These are phyloP conservation scores for Myxozyma sirexii DNA, from an alignment of 805 yeast genomes.

Conservation along the genomic window DNA sequence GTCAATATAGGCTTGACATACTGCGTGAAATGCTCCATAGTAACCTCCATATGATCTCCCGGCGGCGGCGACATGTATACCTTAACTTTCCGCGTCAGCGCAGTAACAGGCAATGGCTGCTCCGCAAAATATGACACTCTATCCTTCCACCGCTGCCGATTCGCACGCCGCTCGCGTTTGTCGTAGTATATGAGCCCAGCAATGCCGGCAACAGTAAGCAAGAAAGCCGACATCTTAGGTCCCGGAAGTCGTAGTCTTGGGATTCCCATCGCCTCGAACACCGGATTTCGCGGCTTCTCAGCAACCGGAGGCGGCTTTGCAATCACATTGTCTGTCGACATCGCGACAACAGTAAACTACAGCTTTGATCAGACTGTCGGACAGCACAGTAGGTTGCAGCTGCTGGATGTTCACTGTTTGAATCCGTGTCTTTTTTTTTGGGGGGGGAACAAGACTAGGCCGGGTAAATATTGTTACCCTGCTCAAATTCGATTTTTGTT, in stretches of 20 bases:
- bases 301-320: background rate
- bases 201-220: conserved; percentile 65
- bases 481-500: background rate
- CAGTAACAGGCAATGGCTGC: conserved; percentile 45
- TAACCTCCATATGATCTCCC: conserved; percentile 77
- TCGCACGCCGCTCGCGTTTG: conserved; percentile 66
- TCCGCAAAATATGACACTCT: conserved; percentile 59
- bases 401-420: too few species aligned
- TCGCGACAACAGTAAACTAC: background rate
- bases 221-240: conserved; percentile 90
- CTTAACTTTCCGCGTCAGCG: conserved; percentile 71
- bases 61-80: conserved; percentile 97
- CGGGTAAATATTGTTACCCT: background rate
- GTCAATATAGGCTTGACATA: conserved; percentile 84
- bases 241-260: conserved; percentile 79
- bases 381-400: too few species aligned
- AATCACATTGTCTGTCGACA: background rate
- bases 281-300: conserved; percentile 55
- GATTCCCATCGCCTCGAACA: conserved; percentile 81
- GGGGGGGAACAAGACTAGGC: background rate
- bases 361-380: too few species aligned
- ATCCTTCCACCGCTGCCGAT: conserved; percentile 66
- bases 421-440: background rate
- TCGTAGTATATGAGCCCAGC: conserved; percentile 84
- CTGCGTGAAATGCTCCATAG: conserved; percentile 71